Percentiles rank a stretch among this genome's conserved stretches.
Evolutionary conservation across 306 rosid species (phyloP).

Genomic region (Quercus berberidifolia): DNA sequence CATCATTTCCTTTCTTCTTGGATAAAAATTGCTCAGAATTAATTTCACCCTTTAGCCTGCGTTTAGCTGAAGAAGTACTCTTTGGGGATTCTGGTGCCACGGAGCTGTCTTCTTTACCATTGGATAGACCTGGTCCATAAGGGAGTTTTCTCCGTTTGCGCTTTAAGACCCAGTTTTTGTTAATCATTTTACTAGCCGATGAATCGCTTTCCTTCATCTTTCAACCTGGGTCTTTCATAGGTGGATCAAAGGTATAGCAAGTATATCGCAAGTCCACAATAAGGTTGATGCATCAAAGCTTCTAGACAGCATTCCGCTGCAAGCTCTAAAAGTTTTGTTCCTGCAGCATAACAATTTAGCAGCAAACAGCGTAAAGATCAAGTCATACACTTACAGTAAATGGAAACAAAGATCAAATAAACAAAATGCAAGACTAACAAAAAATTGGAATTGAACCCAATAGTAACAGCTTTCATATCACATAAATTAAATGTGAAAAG

Average conservation of each 20-base stretch:
- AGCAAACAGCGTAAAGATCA: not conserved
- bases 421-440: not conserved
- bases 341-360: slow-evolving; percentile 2
- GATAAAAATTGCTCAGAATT: slow-evolving; percentile 47
- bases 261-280: slow-evolving; percentile 18
- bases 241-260: slow-evolving; percentile 27
- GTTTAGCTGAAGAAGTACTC: slow-evolving; percentile 51
- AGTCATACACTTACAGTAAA: not conserved
- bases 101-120: slow-evolving; percentile 63
- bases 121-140: slow-evolving; percentile 44
- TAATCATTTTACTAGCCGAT: slow-evolving; percentile 68
- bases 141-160: slow-evolving; percentile 93
- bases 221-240: slow-evolving; percentile 33
- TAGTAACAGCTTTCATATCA: not conserved
- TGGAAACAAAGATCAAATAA: not conserved
- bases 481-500: not conserved
- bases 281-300: slow-evolving; percentile 16
- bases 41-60: slow-evolving; percentile 49
- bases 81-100: slow-evolving; percentile 57
- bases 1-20: slow-evolving; percentile 96
- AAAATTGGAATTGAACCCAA: not conserved
- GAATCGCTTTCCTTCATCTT: slow-evolving; percentile 73
- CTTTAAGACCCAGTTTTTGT: slow-evolving; percentile 90
- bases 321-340: slow-evolving; percentile 6
- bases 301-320: slow-evolving; percentile 13